These are phyloP conservation scores for Arbutus unedo DNA, from an alignment of 148 eudicot species.

Conservation along the genomic window DNA sequence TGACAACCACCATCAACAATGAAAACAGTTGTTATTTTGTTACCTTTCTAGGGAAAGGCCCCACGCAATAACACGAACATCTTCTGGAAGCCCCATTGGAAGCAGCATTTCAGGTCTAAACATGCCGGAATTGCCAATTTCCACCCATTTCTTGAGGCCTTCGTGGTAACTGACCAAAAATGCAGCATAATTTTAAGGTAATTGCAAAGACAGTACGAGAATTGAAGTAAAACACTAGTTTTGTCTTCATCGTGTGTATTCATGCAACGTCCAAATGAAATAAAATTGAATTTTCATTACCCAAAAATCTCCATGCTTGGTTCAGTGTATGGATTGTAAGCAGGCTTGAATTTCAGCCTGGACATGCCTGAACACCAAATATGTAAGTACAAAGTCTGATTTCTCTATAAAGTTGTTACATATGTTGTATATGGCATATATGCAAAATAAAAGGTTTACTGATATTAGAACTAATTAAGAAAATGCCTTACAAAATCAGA, in stretches of 20 bases:
- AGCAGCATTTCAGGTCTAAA: conserved; percentile 77
- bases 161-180: conserved; percentile 33
- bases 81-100: not conserved
- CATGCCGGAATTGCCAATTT: conserved; percentile 88
- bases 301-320: not conserved
- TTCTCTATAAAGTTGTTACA: not conserved
- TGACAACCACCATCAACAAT: not conserved
- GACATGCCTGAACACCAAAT: not conserved
- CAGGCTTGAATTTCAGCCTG: conserved; percentile 14
- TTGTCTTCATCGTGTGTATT: not conserved
- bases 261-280: not conserved
- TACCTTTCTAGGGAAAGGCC: not conserved
- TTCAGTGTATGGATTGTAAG: conserved; percentile 7
- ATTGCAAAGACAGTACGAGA: not conserved
- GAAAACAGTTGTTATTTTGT: not conserved
- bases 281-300: not conserved
- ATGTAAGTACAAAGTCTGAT: not conserved
- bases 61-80: not conserved
- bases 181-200: not conserved
- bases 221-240: not conserved
- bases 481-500: not conserved
- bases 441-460: not conserved
- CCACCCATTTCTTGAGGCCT: conserved; percentile 84
- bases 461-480: not conserved
- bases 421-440: not conserved